Conservation (phyloP, 768 basidiomycete species). For the Tulasnella sp. region DNA sequence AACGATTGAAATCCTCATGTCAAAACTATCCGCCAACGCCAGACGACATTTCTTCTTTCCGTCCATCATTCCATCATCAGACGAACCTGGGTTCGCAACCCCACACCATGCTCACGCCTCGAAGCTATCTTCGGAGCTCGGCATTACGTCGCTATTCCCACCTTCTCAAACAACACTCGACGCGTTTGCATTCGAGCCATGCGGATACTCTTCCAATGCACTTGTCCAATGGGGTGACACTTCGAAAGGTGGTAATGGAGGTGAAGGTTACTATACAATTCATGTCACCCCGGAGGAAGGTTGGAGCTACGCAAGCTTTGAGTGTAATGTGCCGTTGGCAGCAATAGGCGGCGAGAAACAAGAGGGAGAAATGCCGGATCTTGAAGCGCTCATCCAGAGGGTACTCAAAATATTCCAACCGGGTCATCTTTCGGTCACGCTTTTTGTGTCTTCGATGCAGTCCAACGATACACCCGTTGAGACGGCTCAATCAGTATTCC, state of each 20-base stretch:
- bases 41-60: slow-evolving; percentile 63
- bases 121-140: slow-evolving; percentile 51
- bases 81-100: slow-evolving; percentile 17
- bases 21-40: slow-evolving; percentile 63
- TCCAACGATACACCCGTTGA: slow-evolving; percentile 38
- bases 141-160: slow-evolving; percentile 75
- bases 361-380: slow-evolving; percentile 43
- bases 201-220: slow-evolving; percentile 93
- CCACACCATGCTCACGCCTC: slow-evolving; percentile 41
- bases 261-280: slow-evolving; percentile 94
- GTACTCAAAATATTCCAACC: slow-evolving; percentile 93
- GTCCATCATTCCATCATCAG: slow-evolving; percentile 22
- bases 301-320: slow-evolving; percentile 98
- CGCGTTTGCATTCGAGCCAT: slow-evolving; percentile 86
- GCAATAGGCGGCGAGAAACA: slow-evolving; percentile 18
- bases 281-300: slow-evolving; percentile 97
- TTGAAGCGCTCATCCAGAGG: slow-evolving; percentile 68
- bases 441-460: slow-evolving; percentile 52
- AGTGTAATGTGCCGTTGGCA: slow-evolving; percentile 77
- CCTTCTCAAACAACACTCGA: slow-evolving; percentile 68
- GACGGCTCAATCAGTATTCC: slow-evolving; percentile 61
- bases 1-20: slow-evolving; percentile 98
- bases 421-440: slow-evolving; percentile 65
- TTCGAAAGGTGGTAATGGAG: slow-evolving; percentile 27
- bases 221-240: slow-evolving; percentile 53